Base-by-base conservation (phyloP, 1,284 basidiomycete species). In the Cryptococcus sp. region DNA sequence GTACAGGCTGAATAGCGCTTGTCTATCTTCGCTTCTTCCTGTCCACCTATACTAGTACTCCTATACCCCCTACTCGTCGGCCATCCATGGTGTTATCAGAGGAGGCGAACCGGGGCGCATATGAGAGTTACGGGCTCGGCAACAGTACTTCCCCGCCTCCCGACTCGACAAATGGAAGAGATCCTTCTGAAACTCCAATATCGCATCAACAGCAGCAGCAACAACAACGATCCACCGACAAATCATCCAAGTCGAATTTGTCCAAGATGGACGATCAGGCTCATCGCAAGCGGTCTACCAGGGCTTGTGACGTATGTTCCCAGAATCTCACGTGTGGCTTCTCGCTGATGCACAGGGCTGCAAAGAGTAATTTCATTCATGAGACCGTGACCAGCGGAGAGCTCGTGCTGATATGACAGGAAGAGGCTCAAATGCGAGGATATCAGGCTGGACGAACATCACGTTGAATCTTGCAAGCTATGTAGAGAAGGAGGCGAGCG, bases 301-400 rank as follows among this genome's bases (percentile, higher is more conserved):
- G 41, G 21, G 41, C 41, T 19, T 43, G 41, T 33, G 41, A 43
- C 33, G 41, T 43, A 19, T 32, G 41, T 43, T 22, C 7, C n/a
- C 19, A 6, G 9, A 4, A 14, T 16, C 3, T 33, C 28, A 3
- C 9, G 19, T 22, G 12, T 14, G 3, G 31, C 7, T 4, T 9
- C 10, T 4, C 5, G 22, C 41, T 43, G 41, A 43, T 22, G 14
- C n/a, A 12, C n/a, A 43, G 41, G 41, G 41, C 4, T 43, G 41
- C 31, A 43, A 33, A 32, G 41, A 33, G 41, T 43, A n/a, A 26
- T 10, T 26, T 16, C 14, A 19, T 22, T 3, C 19, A 5, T 4
- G 9, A 9, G 31, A 32, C 16, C 31, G 31, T n/a, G 39, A 22
- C 14, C 14, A 40, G 18, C 6, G 18, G 10, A 9, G 23, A 9